A percentile compares a stretch with the other conserved stretches of the same genome.
phyloP scores from a whole-genome alignment of 768 basidiomycete genomes.

The Tylopilus subfusipes region DNA sequence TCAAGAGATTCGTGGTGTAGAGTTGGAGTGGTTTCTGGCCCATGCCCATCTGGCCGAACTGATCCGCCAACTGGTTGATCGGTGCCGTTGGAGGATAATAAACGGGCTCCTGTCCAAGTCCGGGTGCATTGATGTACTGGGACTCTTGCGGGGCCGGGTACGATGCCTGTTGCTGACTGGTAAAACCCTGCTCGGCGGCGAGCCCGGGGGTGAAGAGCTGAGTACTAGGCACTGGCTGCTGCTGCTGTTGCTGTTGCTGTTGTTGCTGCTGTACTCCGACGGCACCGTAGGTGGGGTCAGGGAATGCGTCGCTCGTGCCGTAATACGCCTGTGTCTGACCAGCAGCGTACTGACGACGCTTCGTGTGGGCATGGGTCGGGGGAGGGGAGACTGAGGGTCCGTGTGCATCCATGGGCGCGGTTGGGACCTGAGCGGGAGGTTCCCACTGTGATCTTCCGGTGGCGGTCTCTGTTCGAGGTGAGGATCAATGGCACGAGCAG shows the following conservation, averaged over 20 bases:
- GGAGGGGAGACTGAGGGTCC: constrained; percentile 44
- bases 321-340: constrained; percentile 93
- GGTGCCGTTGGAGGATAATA: constrained; percentile 38
- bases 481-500: constrained; percentile 11
- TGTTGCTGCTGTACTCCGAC: constrained; percentile 34
- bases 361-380: constrained; percentile 44
- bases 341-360: constrained; percentile 91
- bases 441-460: constrained; percentile 91
- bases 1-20: constrained; percentile 88
- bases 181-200: constrained; percentile 64
- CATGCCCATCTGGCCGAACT: constrained; percentile 89
- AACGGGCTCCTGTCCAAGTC: constrained; percentile 41
- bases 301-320: constrained; percentile 44
- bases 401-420: constrained; percentile 38
- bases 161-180: constrained; percentile 53
- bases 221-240: constrained; percentile 34
- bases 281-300: constrained; percentile 43
- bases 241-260: too few species aligned
- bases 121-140: constrained; percentile 45
- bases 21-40: constrained; percentile 76
- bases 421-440: constrained; percentile 46
- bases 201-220: constrained; percentile 89
- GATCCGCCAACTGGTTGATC: constrained; percentile 67
- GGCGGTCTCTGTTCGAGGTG: constrained; percentile 60
- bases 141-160: constrained; percentile 43